phyloP scores from a whole-genome alignment of 139 green algal genomes.

The Ulvella scutata region DNA sequence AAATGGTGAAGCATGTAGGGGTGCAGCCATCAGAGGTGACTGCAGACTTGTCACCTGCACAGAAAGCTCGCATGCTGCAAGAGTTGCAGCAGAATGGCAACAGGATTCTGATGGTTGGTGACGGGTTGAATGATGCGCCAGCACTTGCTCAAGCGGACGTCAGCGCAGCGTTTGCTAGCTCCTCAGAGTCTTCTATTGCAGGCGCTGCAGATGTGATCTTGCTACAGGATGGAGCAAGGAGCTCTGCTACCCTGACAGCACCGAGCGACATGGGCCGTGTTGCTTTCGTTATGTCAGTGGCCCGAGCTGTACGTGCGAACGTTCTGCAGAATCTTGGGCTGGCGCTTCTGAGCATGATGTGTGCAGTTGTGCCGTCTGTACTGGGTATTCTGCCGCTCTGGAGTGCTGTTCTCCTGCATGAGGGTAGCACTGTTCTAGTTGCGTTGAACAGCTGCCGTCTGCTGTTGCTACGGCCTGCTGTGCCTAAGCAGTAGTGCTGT shows the following conservation, averaged over 20 bases:
- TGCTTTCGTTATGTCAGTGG: background rate
- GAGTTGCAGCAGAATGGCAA: background rate
- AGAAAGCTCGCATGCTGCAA: slow-evolving; percentile 35
- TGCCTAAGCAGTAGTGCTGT: no score
- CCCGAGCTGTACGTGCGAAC: background rate
- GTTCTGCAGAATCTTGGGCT: slow-evolving; percentile 60
- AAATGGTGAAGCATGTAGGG: slow-evolving; percentile 35
- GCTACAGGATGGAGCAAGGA: slow-evolving; percentile 15
- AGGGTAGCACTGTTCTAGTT: slow-evolving; percentile 77
- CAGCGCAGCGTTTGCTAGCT: slow-evolving; percentile 45
- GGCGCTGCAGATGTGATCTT: slow-evolving; percentile 64
- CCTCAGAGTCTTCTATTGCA: slow-evolving; percentile 48
- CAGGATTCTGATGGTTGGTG: slow-evolving; percentile 64
- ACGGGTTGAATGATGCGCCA: slow-evolving; percentile 64
- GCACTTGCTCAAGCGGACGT: slow-evolving; percentile 53
- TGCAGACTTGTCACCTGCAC: slow-evolving; percentile 47
- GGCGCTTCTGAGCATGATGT: slow-evolving; percentile 46
- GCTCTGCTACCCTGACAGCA: no score
- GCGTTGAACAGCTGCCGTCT: slow-evolving; percentile 70
- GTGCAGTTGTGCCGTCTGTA: slow-evolving; percentile 51
- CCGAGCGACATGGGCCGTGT: background rate
- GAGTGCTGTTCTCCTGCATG: slow-evolving; percentile 76
- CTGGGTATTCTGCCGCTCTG: slow-evolving; percentile 74
- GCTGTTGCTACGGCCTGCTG: slow-evolving; percentile 24
- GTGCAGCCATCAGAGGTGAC: slow-evolving; percentile 25